A percentile compares a stretch with the other conserved stretches of the same genome.
Evolutionary conservation across 208 protist species (phyloP).

Genomic region (Wallacemonas collosoma): DNA sequence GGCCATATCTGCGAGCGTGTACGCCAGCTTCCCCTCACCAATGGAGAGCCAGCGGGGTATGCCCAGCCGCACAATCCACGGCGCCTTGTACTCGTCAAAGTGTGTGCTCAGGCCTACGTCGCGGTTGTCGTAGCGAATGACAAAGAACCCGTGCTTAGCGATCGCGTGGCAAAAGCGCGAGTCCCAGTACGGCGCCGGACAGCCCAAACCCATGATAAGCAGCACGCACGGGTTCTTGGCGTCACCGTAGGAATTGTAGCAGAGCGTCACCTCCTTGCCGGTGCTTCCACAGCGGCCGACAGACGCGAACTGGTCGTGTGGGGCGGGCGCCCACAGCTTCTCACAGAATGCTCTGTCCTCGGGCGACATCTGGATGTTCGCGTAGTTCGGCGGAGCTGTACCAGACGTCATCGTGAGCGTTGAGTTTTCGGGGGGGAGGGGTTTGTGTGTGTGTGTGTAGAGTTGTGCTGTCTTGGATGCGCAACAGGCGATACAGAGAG

Average conservation of each 20-base stretch:
- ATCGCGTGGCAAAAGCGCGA: conserved; percentile 35
- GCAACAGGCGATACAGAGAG: neutral
- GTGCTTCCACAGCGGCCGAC: conserved; percentile 35
- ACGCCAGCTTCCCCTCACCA: conserved; percentile 22
- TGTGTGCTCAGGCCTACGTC: conserved; percentile 37
- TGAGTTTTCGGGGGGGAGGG: too few species aligned
- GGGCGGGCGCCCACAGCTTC: conserved; percentile 18
- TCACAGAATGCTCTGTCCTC: conserved; percentile 8
- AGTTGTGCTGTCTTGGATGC: neutral
- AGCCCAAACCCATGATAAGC: conserved; percentile 36
- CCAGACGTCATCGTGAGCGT: neutral
- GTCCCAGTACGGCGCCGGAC: conserved; percentile 25
- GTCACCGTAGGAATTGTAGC: conserved; percentile 46
- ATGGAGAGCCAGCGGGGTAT: conserved; percentile 19
- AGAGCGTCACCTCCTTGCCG: conserved; percentile 32
- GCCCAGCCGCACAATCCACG: conserved; percentile 19
- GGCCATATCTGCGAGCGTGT: conserved; percentile 44
- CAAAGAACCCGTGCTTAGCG: conserved; percentile 34
- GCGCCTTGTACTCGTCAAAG: conserved; percentile 21
- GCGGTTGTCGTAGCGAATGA: conserved; percentile 53
- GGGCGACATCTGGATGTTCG: neutral
- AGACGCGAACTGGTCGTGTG: conserved; percentile 18
- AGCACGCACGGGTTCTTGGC: conserved; percentile 32
- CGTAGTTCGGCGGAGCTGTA: neutral
- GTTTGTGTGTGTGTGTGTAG: conserved; percentile 4